These are phyloP conservation scores for Pestalotiopsis sp. DNA, from an alignment of 2,329 filamentous ascomycete species.

Conservation along the genomic window DNA sequence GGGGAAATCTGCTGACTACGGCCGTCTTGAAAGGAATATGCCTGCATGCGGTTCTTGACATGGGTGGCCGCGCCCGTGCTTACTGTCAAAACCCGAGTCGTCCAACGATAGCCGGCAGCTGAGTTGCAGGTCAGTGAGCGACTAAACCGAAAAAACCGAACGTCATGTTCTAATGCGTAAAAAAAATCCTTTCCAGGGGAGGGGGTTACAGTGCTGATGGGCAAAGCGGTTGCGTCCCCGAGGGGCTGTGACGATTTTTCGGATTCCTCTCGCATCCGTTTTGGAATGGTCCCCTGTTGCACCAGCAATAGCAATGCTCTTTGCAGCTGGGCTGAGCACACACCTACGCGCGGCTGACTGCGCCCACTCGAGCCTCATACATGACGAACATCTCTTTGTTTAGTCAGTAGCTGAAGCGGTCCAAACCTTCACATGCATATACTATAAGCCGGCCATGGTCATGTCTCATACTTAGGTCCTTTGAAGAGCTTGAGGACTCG, in stretches of 20 bases:
- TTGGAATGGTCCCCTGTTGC: not conserved
- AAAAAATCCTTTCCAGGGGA: not conserved
- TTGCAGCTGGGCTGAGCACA: not conserved
- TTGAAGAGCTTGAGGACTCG: too few relatives aligned
- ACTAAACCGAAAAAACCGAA: not conserved
- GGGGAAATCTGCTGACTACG: not conserved
- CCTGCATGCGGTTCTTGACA: not conserved
- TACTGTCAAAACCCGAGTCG: not conserved
- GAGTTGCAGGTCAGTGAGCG: not conserved
- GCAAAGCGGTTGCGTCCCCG: not conserved
- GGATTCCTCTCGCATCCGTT: not conserved
- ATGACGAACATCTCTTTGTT: not conserved
- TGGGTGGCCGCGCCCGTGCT: not conserved
- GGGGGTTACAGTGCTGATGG: not conserved
- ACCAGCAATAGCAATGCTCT: not conserved
- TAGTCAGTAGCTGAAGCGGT: not conserved
- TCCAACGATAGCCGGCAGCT: too few relatives aligned
- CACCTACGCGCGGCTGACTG: not conserved
- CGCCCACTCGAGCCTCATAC: not conserved
- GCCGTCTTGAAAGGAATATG: not conserved
- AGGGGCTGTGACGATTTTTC: not conserved
- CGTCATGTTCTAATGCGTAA: not conserved
- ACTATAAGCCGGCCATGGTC: not conserved
- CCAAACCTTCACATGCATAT: not conserved
- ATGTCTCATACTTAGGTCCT: not conserved